Conservation (phyloP, 805 yeast species). For the Cyberlindnera subsufficiens region DNA sequence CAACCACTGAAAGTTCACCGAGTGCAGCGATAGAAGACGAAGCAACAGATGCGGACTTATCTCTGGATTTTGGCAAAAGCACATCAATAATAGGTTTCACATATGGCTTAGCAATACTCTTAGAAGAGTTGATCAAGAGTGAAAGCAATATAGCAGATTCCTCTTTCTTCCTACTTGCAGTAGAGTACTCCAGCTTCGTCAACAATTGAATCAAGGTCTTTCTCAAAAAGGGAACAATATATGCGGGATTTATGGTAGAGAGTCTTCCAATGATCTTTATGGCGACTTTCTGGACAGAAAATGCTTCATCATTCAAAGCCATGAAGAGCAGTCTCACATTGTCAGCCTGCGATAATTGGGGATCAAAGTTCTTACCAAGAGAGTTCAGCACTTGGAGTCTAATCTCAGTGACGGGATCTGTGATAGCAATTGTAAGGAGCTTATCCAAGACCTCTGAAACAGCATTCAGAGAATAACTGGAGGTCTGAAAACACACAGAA, state of each 20-base stretch:
- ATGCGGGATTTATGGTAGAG: constrained; percentile 87
- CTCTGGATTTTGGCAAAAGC: constrained; percentile 68
- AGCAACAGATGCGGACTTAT: constrained; percentile 73
- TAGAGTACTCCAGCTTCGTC: constrained; percentile 80
- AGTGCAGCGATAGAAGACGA: constrained; percentile 79
- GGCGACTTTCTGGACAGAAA: constrained; percentile 74
- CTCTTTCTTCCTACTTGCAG: constrained; percentile 70
- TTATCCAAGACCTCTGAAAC: constrained; percentile 82
- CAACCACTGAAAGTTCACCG: constrained; percentile 85
- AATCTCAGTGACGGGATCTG: constrained; percentile 85
- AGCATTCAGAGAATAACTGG: constrained; percentile 73
- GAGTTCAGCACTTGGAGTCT: constrained; percentile 72
- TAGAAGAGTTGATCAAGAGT: constrained; percentile 68
- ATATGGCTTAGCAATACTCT: constrained; percentile 82
- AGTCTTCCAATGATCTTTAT: constrained; percentile 78
- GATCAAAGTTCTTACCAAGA: constrained; percentile 73
- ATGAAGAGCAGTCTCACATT: constrained; percentile 80
- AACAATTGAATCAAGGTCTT: constrained; percentile 80
- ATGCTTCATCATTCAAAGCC: constrained; percentile 87
- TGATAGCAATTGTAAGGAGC: constrained; percentile 73
- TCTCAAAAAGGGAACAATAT: constrained; percentile 87
- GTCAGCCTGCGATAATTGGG: constrained; percentile 91
- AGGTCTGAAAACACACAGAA: constrained; percentile 77
- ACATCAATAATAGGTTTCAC: constrained; percentile 87
- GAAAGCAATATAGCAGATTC: constrained; percentile 78